Conservation (phyloP, 192 early-diverging fungal species). For the Gryganskiella cystojenkinii region DNA sequence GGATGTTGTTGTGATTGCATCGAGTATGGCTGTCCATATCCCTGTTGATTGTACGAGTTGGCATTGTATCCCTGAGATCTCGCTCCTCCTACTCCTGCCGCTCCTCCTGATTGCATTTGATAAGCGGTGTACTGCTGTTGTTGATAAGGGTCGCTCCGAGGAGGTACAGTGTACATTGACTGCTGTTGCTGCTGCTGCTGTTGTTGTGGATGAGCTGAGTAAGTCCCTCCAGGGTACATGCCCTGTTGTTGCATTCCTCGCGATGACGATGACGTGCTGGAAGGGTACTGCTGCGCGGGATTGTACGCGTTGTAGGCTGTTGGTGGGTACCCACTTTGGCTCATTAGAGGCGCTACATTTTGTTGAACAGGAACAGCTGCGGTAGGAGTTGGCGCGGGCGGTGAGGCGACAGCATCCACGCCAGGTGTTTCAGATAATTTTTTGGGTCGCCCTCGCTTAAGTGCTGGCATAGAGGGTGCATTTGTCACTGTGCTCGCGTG, state of each 20-base stretch:
- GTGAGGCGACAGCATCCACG: neutral
- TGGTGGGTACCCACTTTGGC: slow-evolving; percentile 6
- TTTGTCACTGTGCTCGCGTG: neutral
- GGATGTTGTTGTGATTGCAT: slow-evolving; percentile 12
- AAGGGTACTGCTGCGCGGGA: slow-evolving; percentile 2
- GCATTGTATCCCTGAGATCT: slow-evolving; percentile 25
- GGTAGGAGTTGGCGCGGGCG: slow-evolving; percentile 11
- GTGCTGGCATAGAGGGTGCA: neutral
- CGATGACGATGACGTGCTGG: slow-evolving; percentile 4
- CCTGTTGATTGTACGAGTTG: slow-evolving; percentile 4
- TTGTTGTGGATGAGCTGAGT: slow-evolving; percentile 6
- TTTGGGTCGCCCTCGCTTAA: slow-evolving; percentile 20
- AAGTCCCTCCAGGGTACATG: slow-evolving; percentile 9
- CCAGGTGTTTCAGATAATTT: neutral
- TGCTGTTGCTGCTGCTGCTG: slow-evolving; percentile 12
- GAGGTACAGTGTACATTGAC: slow-evolving; percentile 22
- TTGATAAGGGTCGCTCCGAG: slow-evolving; percentile 10
- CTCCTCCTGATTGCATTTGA: neutral
- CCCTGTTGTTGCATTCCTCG: neutral
- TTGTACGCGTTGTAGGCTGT: neutral
- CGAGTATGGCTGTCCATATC: slow-evolving; percentile 12
- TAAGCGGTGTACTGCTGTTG: slow-evolving; percentile 16
- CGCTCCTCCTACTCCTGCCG: too few species aligned
- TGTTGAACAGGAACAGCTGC: neutral
- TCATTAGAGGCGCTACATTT: neutral